Conservation (phyloP, 31 red algal genomes). For the Bonnemaisonia californica region DNA sequence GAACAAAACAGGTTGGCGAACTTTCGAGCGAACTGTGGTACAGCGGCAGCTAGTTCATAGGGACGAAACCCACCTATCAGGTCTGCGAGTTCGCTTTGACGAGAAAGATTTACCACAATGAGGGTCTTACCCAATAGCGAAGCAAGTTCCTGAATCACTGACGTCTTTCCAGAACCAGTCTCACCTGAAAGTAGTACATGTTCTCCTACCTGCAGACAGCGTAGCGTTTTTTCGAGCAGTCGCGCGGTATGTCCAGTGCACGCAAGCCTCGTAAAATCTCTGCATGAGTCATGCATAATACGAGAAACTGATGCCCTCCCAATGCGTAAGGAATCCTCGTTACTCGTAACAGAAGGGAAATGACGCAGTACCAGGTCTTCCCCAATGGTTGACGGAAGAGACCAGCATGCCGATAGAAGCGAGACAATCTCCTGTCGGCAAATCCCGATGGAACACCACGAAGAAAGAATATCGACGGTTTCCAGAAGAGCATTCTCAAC, state of each 20-base stretch:
- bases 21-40: constrained; percentile 41
- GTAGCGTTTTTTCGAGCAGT: constrained; percentile 60
- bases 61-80: constrained; percentile 90
- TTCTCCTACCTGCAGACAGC: constrained; percentile 78
- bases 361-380: constrained; percentile 31
- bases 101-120: constrained; percentile 93
- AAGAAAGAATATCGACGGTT: constrained; percentile 65
- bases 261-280: constrained; percentile 34
- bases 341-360: constrained; percentile 24
- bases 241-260: constrained; percentile 65
- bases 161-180: constrained; percentile 92
- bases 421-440: constrained; percentile 30
- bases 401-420: constrained; percentile 34
- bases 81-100: constrained; percentile 89
- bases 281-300: not conserved
- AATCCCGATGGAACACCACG: constrained; percentile 16
- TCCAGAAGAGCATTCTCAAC: constrained; percentile 65
- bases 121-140: constrained; percentile 52
- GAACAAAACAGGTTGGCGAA: constrained; percentile 63
- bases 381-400: constrained; percentile 20
- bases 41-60: constrained; percentile 42
- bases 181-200: constrained; percentile 88
- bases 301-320: constrained; percentile 24
- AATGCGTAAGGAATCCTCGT: constrained; percentile 17
- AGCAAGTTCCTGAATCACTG: constrained; percentile 87